Percentiles rank a stretch among this genome's conserved stretches.
Conservation (phyloP, 352 stramenopile species). For the Pythium rishiriense region DNA sequence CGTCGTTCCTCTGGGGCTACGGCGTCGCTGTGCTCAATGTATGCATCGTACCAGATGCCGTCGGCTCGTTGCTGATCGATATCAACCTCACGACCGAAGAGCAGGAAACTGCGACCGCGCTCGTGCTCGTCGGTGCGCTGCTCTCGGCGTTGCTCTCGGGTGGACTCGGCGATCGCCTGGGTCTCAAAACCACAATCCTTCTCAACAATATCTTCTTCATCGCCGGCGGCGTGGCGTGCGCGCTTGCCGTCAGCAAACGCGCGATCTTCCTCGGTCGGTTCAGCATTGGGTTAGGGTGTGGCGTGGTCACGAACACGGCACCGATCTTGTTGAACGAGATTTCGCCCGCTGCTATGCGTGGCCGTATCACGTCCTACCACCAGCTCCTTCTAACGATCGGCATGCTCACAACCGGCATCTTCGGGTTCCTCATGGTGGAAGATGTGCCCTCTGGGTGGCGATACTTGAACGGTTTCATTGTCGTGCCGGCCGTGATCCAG, state of each 20-base stretch:
- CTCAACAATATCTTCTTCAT: conserved; percentile 79
- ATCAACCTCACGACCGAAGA: conserved; percentile 74
- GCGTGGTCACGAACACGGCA: conserved; percentile 81
- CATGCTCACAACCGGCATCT: conserved; percentile 73
- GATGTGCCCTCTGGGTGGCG: conserved; percentile 85
- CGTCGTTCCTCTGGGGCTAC: conserved; percentile 83
- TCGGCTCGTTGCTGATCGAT: conserved; percentile 69
- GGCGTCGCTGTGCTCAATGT: conserved; percentile 71
- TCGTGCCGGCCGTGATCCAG: conserved; percentile 64
- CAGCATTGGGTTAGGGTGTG: conserved; percentile 64
- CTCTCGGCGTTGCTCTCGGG: conserved; percentile 61
- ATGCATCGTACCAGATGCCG: conserved; percentile 70
- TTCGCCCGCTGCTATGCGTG: conserved; percentile 52
- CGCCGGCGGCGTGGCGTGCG: conserved; percentile 50
- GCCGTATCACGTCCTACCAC: conserved; percentile 86
- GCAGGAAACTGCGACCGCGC: conserved; percentile 71
- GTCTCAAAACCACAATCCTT: conserved; percentile 68
- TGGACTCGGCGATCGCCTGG: conserved; percentile 50
- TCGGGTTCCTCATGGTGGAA: conserved; percentile 77
- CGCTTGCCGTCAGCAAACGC: conserved; percentile 55
- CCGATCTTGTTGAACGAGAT: conserved; percentile 87
- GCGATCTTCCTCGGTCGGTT: conserved; percentile 63
- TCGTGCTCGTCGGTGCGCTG: conserved; percentile 72
- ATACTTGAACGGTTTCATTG: conserved; percentile 75
- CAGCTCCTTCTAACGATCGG: conserved; percentile 88